Conservation (phyloP, 2,329 filamentous ascomycete species). For the Beauveria caledonica region DNA sequence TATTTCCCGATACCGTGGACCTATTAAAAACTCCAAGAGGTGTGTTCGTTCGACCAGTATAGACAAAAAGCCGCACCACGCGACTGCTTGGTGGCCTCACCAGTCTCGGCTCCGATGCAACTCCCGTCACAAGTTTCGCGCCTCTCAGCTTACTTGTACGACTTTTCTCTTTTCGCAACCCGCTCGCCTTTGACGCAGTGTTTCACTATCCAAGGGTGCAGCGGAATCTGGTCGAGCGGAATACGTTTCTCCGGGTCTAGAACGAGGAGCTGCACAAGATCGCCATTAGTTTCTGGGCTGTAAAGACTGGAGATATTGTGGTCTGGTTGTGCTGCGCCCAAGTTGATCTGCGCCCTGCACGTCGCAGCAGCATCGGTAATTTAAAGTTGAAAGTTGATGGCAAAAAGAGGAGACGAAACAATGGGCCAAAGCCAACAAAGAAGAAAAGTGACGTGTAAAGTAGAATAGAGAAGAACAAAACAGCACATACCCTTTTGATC, state of each 20-base stretch:
- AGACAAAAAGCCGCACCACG: background rate
- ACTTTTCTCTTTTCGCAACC: conserved; percentile 42
- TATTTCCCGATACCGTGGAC: conserved; percentile 6
- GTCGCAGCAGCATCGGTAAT: background rate
- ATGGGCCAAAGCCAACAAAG: background rate
- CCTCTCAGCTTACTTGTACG: conserved; percentile 11
- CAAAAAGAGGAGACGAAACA: conserved; percentile 1
- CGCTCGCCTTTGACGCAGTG: conserved; percentile 68
- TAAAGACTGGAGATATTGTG: background rate
- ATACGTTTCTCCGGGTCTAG: conserved; percentile 92
- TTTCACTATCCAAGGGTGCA: conserved; percentile 94
- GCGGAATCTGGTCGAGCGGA: conserved; percentile 77
- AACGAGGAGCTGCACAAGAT: conserved; percentile 59
- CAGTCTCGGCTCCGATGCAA: background rate
- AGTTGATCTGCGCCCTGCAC: background rate
- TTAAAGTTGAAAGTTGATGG: background rate
- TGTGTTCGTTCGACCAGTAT: background rate
- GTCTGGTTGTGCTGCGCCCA: background rate
- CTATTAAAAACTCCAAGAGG: conserved; percentile 4
- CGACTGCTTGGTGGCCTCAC: background rate
- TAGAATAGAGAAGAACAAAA: background rate
- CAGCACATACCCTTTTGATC: conserved; percentile 70
- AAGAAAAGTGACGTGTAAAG: background rate
- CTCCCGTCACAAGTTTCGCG: conserved; percentile 4
- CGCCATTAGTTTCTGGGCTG: background rate